Base-by-base conservation (phyloP, 352 stramenopile genomes). In the Blastocystis sp. region DNA sequence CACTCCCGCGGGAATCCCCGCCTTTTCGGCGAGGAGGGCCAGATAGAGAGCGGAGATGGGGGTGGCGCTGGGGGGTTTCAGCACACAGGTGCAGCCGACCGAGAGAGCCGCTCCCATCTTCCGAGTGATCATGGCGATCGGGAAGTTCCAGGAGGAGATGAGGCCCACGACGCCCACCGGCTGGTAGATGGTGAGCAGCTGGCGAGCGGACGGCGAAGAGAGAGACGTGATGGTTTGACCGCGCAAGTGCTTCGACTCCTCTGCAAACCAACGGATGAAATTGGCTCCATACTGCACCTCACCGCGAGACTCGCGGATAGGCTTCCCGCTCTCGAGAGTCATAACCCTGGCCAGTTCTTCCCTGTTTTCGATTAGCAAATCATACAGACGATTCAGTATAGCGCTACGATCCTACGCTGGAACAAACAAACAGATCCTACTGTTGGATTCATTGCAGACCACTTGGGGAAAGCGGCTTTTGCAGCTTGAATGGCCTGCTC, bases 91-190 rank as follows among this genome's bases (percentile, higher is more conserved):
- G 91, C 96, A 99, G 20, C 97, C 97, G 3, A 95, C 94, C 11
- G 94, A 94, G 13, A 98, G 90, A 45, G 95, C 96, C 0, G 95
- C 95, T 5, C 92, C 96, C 7, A 97, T 92, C 91, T 99, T 99
- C 20, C 96, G 93, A 39, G 96, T 98, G 87, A 99, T 97, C 96
- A 99, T 98, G 2, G 96, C 96, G 54, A 97, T 91, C 5, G 97
- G 97, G 90, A 99, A 99, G 92, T 99, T 99, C 97, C 96, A 99
- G 18, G 95, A 96, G 68, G 96, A 97, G 79, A 99, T 96, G 66
- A 98, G 94, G 37, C 92, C 95, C 79, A 92, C 96, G 34, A 98
- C 95, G 56, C 97, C 97, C 4, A 99, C 94, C 1, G 96, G 95
- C 91, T 99, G 91, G n/a, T 94, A 89, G 13, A 93, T 90, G 9